Evolutionary conservation across 2,329 filamentous ascomycete species (phyloP), one percentile per base, ranked within the genome.

Genomic region (Arthrobotrys musiformis): DNA sequence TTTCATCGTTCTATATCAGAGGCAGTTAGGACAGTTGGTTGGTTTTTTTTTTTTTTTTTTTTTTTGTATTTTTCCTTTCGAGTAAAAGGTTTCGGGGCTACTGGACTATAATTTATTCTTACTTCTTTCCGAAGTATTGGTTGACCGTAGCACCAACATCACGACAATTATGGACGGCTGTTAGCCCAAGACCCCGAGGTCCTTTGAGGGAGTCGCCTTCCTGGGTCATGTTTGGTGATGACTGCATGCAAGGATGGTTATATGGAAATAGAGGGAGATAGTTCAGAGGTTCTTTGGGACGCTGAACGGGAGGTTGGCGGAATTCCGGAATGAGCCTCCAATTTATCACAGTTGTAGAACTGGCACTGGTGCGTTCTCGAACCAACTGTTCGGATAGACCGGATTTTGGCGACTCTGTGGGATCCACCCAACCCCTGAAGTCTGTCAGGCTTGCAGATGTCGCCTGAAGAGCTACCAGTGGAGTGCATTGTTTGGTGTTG

Each of bases 121-220:
- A 90, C 90, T 85, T 87, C 78, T 85, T 84, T 24, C 86, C 86
- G 3, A 88, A 83, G 77, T 87, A 87, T 26, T 84, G 81, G 80
- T 93, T 93, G 79, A 93, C 86, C 0, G 88, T 89, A 78, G 86
- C 85, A 44, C 90, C 91, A 48, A 94, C 90, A 85, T 94, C 92
- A 70, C 92, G 89, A 82, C 94, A 93, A 83, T 94, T 94, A 80
- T 90, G 84, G 61, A 94, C 66, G 4, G 58, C 60, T 5, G 60
- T 52, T 28, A 77, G 35, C 2, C 37, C 66, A 17, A 35, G 28
- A 22, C 15, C 22, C n/a, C 9, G 28, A n/a, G 28, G 8, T 5
- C 9, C 9, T 5, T 13, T 13, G 19, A n/a, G 50, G 28, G n/a
- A 1, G 2, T 4, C 7, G 24, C 35, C 28, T 1, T 9, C 22